phyloP scores from a whole-genome alignment of 768 basidiomycete species.

The Trametes gibbosa region DNA sequence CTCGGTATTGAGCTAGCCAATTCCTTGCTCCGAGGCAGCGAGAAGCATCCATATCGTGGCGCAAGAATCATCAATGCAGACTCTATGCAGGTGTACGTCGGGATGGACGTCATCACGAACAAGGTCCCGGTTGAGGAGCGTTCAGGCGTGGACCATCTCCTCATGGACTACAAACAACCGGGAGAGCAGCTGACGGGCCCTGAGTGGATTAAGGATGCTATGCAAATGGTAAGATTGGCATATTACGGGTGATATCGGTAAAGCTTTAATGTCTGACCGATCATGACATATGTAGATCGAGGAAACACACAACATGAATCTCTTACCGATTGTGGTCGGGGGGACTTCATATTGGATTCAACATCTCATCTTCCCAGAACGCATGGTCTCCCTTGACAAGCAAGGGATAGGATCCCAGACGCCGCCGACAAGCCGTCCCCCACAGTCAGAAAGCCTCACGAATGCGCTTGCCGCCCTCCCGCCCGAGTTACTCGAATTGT shows the following conservation, averaged over 20 bases:
- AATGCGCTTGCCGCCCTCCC: constrained; percentile 45
- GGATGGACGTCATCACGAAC: constrained; percentile 92
- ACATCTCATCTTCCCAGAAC: constrained; percentile 87
- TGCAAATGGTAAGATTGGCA: constrained; percentile 56
- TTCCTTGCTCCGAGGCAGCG: constrained; percentile 26
- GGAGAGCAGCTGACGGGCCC: constrained; percentile 86
- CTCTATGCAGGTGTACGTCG: constrained; percentile 94
- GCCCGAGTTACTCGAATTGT: constrained; percentile 46
- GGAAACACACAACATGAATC: constrained; percentile 57
- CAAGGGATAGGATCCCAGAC: background rate
- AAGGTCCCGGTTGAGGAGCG: constrained; percentile 79
- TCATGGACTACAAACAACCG: constrained; percentile 86
- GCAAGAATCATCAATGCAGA: constrained; percentile 92
- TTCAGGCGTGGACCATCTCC: constrained; percentile 79
- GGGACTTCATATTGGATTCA: constrained; percentile 99
- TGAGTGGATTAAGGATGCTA: constrained; percentile 85
- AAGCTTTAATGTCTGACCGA: background rate
- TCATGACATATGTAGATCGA: constrained; percentile 78
- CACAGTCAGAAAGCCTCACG: constrained; percentile 32
- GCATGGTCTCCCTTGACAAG: constrained; percentile 41
- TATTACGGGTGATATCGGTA: background rate
- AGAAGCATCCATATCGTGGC: constrained; percentile 47
- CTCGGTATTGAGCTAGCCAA: constrained; percentile 86
- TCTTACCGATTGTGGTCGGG: constrained; percentile 88
- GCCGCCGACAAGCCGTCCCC: background rate